These are phyloP conservation scores for Fusarium sp. DNA, from an alignment of 2,329 filamentous ascomycete genomes.

Conservation along the genomic window DNA sequence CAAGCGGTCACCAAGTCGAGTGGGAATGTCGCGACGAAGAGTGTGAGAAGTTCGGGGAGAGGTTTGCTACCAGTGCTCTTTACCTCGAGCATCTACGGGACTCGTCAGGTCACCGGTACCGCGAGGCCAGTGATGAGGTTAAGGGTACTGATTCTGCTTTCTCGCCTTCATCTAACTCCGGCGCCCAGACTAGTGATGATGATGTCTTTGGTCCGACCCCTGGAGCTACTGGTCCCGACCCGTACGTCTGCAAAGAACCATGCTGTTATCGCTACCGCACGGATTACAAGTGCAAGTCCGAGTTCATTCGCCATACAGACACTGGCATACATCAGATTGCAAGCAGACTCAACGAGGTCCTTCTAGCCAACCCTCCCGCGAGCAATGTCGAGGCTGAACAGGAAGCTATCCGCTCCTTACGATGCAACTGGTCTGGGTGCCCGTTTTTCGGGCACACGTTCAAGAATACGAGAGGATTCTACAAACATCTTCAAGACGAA, in stretches of 20 bases:
- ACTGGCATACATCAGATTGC: constrained; percentile 31
- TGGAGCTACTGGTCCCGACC: not conserved
- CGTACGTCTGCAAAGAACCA: constrained; percentile 25
- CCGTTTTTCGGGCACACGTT: constrained; percentile 17
- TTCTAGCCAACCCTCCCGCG: not conserved
- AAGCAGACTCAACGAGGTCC: constrained; percentile 5
- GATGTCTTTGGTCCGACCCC: not conserved
- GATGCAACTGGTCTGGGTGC: constrained; percentile 38
- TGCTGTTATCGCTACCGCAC: constrained; percentile 34
- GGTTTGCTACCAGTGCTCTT: constrained; percentile 6
- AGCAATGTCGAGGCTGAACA: constrained; percentile 28
- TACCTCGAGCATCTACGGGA: constrained; percentile 19
- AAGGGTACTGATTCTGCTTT: not conserved
- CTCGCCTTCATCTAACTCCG: not conserved
- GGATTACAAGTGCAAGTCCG: constrained; percentile 36
- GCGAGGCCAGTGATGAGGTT: not conserved
- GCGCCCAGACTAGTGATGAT: not conserved
- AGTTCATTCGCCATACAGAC: constrained; percentile 33
- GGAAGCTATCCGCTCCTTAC: constrained; percentile 28
- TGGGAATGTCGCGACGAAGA: constrained; percentile 24
- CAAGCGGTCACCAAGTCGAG: constrained; percentile 20
- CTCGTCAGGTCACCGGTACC: constrained; percentile 12
- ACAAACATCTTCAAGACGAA: constrained; percentile 17
- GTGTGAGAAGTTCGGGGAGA: constrained; percentile 7
- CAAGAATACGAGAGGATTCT: constrained; percentile 6